Base-by-base conservation (phyloP, 176 grass and related monocot genomes). In the Cenchrus purpureus region DNA sequence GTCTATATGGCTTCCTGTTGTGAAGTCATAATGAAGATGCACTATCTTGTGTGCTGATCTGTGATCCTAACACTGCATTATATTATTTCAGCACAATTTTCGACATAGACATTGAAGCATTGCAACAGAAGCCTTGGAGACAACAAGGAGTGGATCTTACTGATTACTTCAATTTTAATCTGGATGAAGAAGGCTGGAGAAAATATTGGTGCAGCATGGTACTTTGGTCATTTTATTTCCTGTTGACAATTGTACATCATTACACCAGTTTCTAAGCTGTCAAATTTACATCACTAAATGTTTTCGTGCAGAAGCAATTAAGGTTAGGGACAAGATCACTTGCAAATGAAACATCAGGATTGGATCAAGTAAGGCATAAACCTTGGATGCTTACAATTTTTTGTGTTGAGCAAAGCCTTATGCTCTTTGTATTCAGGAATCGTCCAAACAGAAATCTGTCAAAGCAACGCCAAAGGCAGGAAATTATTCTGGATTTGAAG, bases 101-200 rank as follows among this genome's bases (percentile, higher is more conserved):
- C 12, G 84, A 86, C 59, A 67, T 86, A 83, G 50, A 74, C 48
- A 94, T 91, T 81, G 95, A 91, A 87, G 95, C 52, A 78, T 90
- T 97, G 87, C 81, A 91, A 57, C 79, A 87, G 34, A 97, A 97
- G 74, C 92, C 92, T 73, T 97, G 95, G 95, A 97, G 84, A 83
- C 79, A 91, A 42, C 73, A 57, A 55, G 88, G 86, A 40, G 78
- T 84, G 10, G 86, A 97, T 85, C 85, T 90, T 34, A 89, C 65
- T 20, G 86, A 97, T 46, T 97, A 89, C 81, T 97, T 94, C 55
- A 97, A 97, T 78, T 97, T 91, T 71, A 86, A 71, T 51, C 65
- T 97, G 37, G 86, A 92, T 92, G 92, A 97, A 86, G 90, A 94
- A 77, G 74, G 95, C 78, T 94, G 95, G 95, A 92, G 73, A 94